phyloP scores from a whole-genome alignment of 768 basidiomycete genomes.

The Naganishia friedmannii region DNA sequence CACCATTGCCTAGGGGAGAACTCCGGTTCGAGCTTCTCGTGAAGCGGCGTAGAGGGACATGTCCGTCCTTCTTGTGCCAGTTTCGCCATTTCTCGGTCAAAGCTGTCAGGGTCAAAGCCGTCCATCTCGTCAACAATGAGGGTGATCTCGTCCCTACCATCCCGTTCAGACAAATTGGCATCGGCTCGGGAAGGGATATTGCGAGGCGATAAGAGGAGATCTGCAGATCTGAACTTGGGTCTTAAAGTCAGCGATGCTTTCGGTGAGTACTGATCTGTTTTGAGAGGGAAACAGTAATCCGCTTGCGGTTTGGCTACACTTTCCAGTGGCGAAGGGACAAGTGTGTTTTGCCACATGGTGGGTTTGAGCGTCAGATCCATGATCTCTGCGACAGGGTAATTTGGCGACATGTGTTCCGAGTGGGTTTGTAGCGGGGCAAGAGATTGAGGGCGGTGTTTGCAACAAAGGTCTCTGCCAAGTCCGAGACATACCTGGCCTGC shows the following conservation, averaged over 20 bases:
- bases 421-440: background rate
- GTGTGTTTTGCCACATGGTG: background rate
- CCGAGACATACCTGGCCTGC: background rate
- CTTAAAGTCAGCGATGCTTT: background rate
- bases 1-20: slow-evolving; percentile 12
- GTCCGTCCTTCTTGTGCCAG: background rate
- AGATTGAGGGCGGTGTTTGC: background rate
- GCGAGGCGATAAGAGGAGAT: background rate
- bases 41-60: background rate
- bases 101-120: background rate
- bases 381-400: background rate
- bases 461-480: too few species aligned
- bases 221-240: background rate
- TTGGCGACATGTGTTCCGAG: background rate
- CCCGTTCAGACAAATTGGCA: background rate
- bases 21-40: background rate
- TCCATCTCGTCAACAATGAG: slow-evolving; percentile 10
- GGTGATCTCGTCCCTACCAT: background rate
- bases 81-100: background rate
- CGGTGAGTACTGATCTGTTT: background rate
- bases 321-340: background rate
- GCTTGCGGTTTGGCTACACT: background rate
- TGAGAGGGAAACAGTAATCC: background rate
- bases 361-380: slow-evolving; percentile 1
- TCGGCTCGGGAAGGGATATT: background rate